Percentiles rank a stretch among this genome's conserved stretches.
Evolutionary conservation across 208 protist species (phyloP).

Genomic region (Leishmania major): DNA sequence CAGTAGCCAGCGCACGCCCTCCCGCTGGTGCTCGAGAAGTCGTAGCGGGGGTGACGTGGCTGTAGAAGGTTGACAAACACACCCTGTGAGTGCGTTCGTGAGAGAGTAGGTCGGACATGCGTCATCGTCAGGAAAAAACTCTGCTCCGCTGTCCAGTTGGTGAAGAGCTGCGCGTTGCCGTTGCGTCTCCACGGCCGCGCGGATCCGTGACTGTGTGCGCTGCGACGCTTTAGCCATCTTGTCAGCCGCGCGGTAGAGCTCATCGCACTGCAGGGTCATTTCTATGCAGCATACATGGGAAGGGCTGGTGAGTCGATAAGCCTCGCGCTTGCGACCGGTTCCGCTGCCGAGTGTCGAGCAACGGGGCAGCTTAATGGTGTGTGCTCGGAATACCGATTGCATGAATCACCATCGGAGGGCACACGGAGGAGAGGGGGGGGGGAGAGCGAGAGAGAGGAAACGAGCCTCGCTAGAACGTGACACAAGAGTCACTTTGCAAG

Average conservation of each 20-base stretch:
- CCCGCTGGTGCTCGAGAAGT: constrained; percentile 92
- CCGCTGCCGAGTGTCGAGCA: not conserved
- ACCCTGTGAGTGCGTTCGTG: not conserved
- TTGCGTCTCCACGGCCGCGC: not conserved
- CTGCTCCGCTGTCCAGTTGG: not conserved
- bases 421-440: not conserved
- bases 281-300: not conserved
- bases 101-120: not conserved
- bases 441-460: not conserved
- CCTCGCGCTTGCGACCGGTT: not conserved
- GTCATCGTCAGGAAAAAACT: constrained; percentile 15
- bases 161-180: constrained; percentile 1
- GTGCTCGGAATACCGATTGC: not conserved
- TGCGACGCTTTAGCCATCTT: not conserved
- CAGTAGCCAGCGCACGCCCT: constrained; percentile 94
- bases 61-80: not conserved
- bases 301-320: not conserved
- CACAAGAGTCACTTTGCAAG: not conserved
- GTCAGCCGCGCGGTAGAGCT: not conserved
- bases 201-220: not conserved
- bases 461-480: not conserved
- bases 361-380: not conserved
- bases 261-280: not conserved
- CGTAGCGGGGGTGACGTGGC: not conserved
- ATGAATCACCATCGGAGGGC: not conserved